Evolutionary conservation across 1,139 yeast species (phyloP), one percentile per base, ranked within the genome.

Genomic region (Saccharomyces hybrid): DNA sequence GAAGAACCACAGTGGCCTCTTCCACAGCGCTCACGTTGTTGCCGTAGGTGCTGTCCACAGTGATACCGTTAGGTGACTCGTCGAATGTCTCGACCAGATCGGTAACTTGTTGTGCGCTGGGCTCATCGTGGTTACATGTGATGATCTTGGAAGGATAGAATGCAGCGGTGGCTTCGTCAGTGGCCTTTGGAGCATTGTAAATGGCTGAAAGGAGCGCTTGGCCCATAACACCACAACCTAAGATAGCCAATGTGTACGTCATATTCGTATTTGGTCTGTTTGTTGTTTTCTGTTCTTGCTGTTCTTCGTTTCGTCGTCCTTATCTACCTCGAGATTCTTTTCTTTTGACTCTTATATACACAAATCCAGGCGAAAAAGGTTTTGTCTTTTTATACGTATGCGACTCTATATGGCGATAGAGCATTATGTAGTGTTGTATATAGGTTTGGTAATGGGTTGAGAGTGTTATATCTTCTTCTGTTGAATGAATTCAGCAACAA

Each of bases 141-240:
- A 85, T 79, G 68, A 90, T 84, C 64, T 78, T 80, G 41, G 77
- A 70, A 31, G 98, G 98, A 44, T 66, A 65, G 9, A 62, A 38
- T 7, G 55, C 46, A 11, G 58, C 56, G 57, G 75, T 74, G 74
- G 63, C 57, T 64, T 76, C 64, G 73, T 65, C 61, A 16, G 64
- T 62, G 27, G 67, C 65, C 48, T 66, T 70, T 49, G 75, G 72
- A 14, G 76, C 72, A 49, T 75, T 73, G 57, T 81, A 77, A 53
- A 91, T 86, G 25, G 98, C 96, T 16, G 89, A 79, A 46, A 88
- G 79, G 49, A 93, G 89, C 14, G 99, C 97, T 32, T 95, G 86
- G 56, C 99, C 98, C 93, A 93, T 88, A 55, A 88, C 91, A 55
- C 99, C 99, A 65, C 96, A 83, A 48, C 97, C 99, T 55, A 93